phyloP scores from a whole-genome alignment of 495 filamentous ascomycete species.

The Xylaria flabelliformis region DNA sequence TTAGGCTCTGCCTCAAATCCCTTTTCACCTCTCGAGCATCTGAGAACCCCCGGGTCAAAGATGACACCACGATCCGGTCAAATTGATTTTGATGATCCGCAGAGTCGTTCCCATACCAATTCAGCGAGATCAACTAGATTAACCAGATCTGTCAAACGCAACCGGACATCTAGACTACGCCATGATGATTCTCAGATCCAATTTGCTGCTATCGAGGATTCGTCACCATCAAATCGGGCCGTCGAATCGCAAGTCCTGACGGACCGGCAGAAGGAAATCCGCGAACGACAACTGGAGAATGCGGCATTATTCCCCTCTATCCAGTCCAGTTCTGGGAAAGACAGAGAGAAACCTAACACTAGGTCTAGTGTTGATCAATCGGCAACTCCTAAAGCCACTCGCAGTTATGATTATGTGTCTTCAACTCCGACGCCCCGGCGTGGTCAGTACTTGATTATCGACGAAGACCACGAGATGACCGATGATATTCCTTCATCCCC shows the following conservation, averaged over 20 bases:
- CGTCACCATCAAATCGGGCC: constrained; percentile 53
- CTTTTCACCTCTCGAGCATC: constrained; percentile 28
- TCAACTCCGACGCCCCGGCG: constrained; percentile 82
- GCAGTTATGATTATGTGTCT: constrained; percentile 64
- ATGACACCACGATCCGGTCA: constrained; percentile 33
- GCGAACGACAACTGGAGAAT: constrained; percentile 68
- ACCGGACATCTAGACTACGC: constrained; percentile 52
- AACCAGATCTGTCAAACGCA: constrained; percentile 30
- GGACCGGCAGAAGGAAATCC: constrained; percentile 74
- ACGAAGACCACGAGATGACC: constrained; percentile 49
- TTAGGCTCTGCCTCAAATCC: constrained; percentile 24
- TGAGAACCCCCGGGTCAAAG: constrained; percentile 18
- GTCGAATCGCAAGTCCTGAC: constrained; percentile 72
- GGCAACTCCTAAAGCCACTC: constrained; percentile 47
- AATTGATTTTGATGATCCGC: constrained; percentile 25
- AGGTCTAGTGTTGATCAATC: constrained; percentile 33
- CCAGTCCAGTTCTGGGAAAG: constrained; percentile 60
- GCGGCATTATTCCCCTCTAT: constrained; percentile 76
- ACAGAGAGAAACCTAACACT: constrained; percentile 12
- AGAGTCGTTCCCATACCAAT: not conserved
- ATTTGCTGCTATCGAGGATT: constrained; percentile 67
- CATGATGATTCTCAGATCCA: constrained; percentile 83
- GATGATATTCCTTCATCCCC: constrained; percentile 61
- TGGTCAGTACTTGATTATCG: constrained; percentile 49
- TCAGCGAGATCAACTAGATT: constrained; percentile 17